These are phyloP conservation scores for Wickerhamomyces kurtzmanii DNA, from an alignment of 805 yeast species.

Conservation along the genomic window DNA sequence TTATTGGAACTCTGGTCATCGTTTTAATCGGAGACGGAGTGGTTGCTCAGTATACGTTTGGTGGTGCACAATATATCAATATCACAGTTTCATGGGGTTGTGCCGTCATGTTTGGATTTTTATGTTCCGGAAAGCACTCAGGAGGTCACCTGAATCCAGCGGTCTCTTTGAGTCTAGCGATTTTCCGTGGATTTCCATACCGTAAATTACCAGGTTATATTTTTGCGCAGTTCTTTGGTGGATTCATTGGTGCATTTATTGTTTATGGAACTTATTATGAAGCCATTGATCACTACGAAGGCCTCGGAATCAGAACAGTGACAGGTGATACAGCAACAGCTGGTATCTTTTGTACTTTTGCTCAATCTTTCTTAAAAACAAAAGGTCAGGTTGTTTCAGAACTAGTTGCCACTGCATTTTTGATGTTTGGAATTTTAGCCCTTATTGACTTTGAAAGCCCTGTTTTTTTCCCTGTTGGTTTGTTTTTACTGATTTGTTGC, in stretches of 20 bases:
- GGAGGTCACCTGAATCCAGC: constrained; percentile 28
- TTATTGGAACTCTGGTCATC: constrained; percentile 20
- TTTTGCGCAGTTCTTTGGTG: constrained; percentile 22
- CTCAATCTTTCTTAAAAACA: constrained; percentile 12
- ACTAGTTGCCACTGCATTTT: constrained; percentile 16
- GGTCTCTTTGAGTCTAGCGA: constrained; percentile 19
- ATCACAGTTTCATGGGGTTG: constrained; percentile 21
- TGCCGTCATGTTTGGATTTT: constrained; percentile 22
- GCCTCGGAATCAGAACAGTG: constrained; percentile 2
- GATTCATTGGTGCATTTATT: constrained; percentile 20
- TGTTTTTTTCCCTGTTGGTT: constrained; percentile 18
- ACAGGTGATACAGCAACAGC: constrained; percentile 18
- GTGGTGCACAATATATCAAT: constrained; percentile 12
- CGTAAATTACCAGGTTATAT: constrained; percentile 18
- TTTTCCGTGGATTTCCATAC: constrained; percentile 25
- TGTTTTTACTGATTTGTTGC: constrained; percentile 17
- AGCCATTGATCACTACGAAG: constrained; percentile 17
- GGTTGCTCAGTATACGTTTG: constrained; percentile 19
- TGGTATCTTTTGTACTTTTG: constrained; percentile 21
- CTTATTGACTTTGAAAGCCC: constrained; percentile 18
- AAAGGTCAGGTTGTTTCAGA: constrained; percentile 21
- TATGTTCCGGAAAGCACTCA: constrained; percentile 21
- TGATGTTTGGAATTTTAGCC: constrained; percentile 19
- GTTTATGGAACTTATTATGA: constrained; percentile 20
- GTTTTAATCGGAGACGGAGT: constrained; percentile 21